Percentiles rank a stretch among this genome's conserved stretches.
Conservation (phyloP, 192 early-diverging fungal genomes). For the Backusella parvicylindrica region DNA sequence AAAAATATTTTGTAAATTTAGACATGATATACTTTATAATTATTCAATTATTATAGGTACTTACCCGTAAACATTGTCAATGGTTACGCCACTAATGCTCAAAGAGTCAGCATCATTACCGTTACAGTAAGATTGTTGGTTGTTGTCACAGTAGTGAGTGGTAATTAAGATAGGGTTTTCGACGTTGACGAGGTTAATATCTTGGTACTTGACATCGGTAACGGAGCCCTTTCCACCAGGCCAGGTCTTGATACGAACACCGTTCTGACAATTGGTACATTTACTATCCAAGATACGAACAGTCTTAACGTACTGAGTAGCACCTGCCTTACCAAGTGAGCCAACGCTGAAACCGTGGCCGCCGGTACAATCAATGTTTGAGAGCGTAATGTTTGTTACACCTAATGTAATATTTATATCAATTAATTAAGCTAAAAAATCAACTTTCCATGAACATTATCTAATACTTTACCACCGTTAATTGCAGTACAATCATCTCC, state of each 20-base stretch:
- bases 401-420: background rate
- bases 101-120: constrained; percentile 27
- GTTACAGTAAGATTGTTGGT: constrained; percentile 28
- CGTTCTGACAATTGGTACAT: constrained; percentile 35
- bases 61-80: constrained; percentile 37
- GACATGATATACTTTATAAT: background rate
- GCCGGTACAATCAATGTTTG: constrained; percentile 33
- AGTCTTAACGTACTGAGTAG: constrained; percentile 33
- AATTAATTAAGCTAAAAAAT: background rate
- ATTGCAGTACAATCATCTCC: constrained; percentile 52
- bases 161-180: constrained; percentile 38
- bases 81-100: constrained; percentile 40
- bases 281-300: constrained; percentile 30
- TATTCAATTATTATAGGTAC: background rate
- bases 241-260: constrained; percentile 51
- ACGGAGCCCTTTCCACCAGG: constrained; percentile 41
- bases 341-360: constrained; percentile 23
- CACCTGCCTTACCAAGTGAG: constrained; percentile 5
- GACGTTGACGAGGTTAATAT: constrained; percentile 37
- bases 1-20: background rate
- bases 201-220: constrained; percentile 38
- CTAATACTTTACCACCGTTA: constrained; percentile 36
- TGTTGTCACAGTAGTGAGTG: constrained; percentile 43
- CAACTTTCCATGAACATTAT: background rate
- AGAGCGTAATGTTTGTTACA: constrained; percentile 39